Evolutionary conservation across 768 basidiomycete genomes (phyloP), one percentile per base, ranked within the genome.

Genomic region (Suillus bovinus): DNA sequence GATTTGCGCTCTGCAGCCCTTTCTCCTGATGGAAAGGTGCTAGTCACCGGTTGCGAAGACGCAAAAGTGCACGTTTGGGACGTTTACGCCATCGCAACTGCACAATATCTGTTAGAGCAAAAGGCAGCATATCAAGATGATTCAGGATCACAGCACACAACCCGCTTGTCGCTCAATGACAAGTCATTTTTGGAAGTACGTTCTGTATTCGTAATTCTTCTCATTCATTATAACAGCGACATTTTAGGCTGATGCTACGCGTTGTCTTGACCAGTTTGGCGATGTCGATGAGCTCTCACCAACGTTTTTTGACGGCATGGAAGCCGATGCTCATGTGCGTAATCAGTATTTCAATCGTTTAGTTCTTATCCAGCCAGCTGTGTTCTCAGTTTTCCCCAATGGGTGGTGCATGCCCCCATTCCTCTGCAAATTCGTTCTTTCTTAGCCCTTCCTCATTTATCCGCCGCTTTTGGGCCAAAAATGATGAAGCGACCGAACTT

Each of bases 351-450:
- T 44, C 0, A 11, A 44, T 44, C 5, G 2, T 10, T 9, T 4
- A 42, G 1, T 11, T 5, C 10, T 1, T 42, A 3, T 42, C 9
- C 1, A 20, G 5, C n/a, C n/a, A 10, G 0, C 1, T 9, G 9
- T 39, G 16, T 20, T 22, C n/a, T 22, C 42, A 44, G 42, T 13
- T 10, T 11, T 44, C 10, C 10, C n/a, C 42, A 13, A 22, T 2
- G n/a, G n/a, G n/a, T 44, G 42, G n/a, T 44, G 11, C n/a, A 2
- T 9, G 5, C n/a, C 11, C 5, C 5, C n/a, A 44, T 44, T 22
- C 42, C n/a, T 22, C n/a, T 42, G 20, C 17, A 20, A 41, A 17
- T 46, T n/a, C n/a, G n/a, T n/a, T n/a, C n/a, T n/a, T n/a, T n/a
- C n/a, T n/a, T n/a, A n/a, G n/a, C n/a, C n/a, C n/a, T n/a, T n/a